Evolutionary conservation across 768 basidiomycete species (phyloP).

Genomic region (Epithele typhae): DNA sequence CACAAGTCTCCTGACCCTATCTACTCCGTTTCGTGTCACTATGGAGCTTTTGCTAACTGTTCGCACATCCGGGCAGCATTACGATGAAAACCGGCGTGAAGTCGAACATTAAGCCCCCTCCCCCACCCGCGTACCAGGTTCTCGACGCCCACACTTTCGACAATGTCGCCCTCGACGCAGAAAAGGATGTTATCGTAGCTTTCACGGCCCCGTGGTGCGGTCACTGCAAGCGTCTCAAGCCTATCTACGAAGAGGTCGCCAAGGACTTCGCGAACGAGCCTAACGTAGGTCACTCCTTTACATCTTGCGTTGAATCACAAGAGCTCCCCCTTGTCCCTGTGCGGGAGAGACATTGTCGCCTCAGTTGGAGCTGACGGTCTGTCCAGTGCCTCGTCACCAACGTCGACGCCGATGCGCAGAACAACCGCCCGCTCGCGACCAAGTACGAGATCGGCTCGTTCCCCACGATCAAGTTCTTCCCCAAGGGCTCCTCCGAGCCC

Average conservation of each 20-base stretch:
- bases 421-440: conserved; percentile 65
- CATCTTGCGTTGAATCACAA: too few relatives aligned
- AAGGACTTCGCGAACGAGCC: conserved; percentile 71
- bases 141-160: conserved; percentile 75
- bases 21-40: neutral
- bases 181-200: conserved; percentile 81
- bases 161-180: conserved; percentile 62
- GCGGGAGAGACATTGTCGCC: too few relatives aligned
- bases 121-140: conserved; percentile 64
- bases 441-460: conserved; percentile 75
- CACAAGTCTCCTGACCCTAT: conserved; percentile 3
- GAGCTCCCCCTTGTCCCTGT: too few relatives aligned
- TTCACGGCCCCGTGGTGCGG: conserved; percentile 91
- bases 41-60: neutral
- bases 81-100: conserved; percentile 73
- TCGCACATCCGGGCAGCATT: conserved; percentile 44
- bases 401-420: conserved; percentile 81
- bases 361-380: neutral
- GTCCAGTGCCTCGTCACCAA: conserved; percentile 84
- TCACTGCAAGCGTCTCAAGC: conserved; percentile 92
- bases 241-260: conserved; percentile 83
- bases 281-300: conserved; percentile 43
- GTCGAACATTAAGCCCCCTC: conserved; percentile 83
- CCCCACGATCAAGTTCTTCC: conserved; percentile 97
- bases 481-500: conserved; percentile 50